Base-by-base conservation (phyloP, 352 stramenopile genomes). In the Pythium volutum region DNA sequence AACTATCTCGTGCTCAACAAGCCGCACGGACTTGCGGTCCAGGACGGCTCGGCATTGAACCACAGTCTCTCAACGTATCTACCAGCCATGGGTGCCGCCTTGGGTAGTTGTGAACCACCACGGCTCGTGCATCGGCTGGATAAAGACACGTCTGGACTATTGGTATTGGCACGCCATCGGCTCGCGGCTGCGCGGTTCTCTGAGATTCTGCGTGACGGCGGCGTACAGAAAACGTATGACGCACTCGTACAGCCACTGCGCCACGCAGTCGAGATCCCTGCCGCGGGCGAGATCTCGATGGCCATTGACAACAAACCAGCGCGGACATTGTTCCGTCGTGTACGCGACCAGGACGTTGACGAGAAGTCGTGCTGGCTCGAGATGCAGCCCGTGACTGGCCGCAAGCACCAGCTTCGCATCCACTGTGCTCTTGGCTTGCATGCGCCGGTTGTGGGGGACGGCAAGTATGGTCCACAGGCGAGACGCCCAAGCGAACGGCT, bases 1-100 rank as follows among this genome's bases (percentile, higher is more conserved):
- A 84, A 89, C 50, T 91, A 73, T 62, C 43, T 89, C 49, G 61
- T 87, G 45, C 71, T 91, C 22, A 71, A 91, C 62, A 91, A 91
- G 53, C 82, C 82, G 1, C 69, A 77, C n/a, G 79, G 79, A 46
- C 69, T 91, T 49, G 82, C 80, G 25, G 78, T 89, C 14, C 81
- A 86, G 66, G 73, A 80, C 23, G 79, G 82, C 5, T 79, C 75
- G 1, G 67, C 54, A 18, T 57, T 87, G 36, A 67, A 57, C 0
- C 59, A 75, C 22, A 87, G 73, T 15, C 50, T 91, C n/a, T 67
- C 66, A 0, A 57, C 50, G 27, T 88, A 81, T 49, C 62, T 91
- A 16, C 66, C 77, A 38, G 66, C 61, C 2, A 57, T 91, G 20
- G 73, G 72, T 16, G 58, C 54, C 10, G 42, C 23, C 16, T 41